Conservation (phyloP, 2,329 filamentous ascomycete species). For the Dryadomyces sulphureus region DNA sequence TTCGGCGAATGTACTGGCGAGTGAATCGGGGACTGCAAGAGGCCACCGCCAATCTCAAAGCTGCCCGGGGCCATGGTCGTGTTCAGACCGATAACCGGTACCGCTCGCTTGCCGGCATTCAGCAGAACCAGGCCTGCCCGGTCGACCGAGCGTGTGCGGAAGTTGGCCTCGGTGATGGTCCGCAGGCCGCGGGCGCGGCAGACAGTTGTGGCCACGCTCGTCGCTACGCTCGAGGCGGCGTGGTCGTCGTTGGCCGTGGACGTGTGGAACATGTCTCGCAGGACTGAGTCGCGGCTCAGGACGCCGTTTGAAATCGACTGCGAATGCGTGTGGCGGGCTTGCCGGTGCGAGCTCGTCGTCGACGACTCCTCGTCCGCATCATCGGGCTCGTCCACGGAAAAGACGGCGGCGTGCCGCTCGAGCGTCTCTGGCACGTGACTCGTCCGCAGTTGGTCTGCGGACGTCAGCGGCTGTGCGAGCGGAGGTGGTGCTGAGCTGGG, state of each 20-base stretch:
- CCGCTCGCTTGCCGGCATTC: slow-evolving; percentile 47
- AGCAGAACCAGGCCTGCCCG: slow-evolving; percentile 36
- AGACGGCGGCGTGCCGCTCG: slow-evolving; percentile 15
- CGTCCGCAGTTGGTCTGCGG: slow-evolving; percentile 5
- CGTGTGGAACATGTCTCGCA: slow-evolving; percentile 19
- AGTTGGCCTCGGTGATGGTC: slow-evolving; percentile 26
- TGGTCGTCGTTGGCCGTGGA: slow-evolving; percentile 25
- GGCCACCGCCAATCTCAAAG: slow-evolving; percentile 23
- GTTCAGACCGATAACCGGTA: slow-evolving; percentile 48
- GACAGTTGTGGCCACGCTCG: slow-evolving; percentile 9
- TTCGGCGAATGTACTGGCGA: no score
- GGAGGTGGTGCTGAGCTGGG: slow-evolving; percentile 11
- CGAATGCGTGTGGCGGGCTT: slow-evolving; percentile 26
- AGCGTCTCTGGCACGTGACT: slow-evolving; percentile 6
- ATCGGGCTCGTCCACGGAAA: slow-evolving; percentile 12
- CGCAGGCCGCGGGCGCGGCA: slow-evolving; percentile 27
- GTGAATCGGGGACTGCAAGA: no score
- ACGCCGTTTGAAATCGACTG: slow-evolving; percentile 30
- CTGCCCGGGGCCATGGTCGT: slow-evolving; percentile 46
- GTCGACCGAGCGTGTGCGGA: slow-evolving; percentile 49
- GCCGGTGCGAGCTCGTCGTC: slow-evolving; percentile 1
- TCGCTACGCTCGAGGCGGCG: background rate
- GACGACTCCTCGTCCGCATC: slow-evolving; percentile 6
- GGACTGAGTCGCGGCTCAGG: slow-evolving; percentile 23
- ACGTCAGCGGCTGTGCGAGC: slow-evolving; percentile 9